Percentiles rank a stretch among this genome's conserved stretches.
These are phyloP conservation scores for Rhypophila decipiens DNA, from an alignment of 495 filamentous ascomycete species.

Conservation along the genomic window DNA sequence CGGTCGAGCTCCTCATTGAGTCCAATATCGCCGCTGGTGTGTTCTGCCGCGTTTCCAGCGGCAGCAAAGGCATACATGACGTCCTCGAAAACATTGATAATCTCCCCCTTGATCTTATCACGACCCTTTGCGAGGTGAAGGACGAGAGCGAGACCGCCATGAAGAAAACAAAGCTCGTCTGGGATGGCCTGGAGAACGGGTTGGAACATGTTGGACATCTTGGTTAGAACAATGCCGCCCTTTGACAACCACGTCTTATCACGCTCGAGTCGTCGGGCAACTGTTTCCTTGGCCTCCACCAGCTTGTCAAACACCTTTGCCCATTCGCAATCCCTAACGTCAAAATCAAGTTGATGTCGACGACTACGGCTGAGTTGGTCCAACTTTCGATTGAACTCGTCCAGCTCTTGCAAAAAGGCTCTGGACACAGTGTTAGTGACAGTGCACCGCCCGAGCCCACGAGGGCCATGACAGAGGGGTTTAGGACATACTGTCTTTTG, in stretches of 20 bases:
- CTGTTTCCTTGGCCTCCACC: background rate
- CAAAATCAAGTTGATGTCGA: slow-evolving; percentile 2
- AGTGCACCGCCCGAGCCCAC: no score
- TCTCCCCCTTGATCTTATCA: background rate
- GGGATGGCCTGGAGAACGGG: slow-evolving; percentile 7
- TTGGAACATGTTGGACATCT: slow-evolving; percentile 4
- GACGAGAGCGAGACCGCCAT: slow-evolving; percentile 7
- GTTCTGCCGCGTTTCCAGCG: slow-evolving; percentile 6
- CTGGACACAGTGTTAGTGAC: no score
- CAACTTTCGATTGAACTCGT: slow-evolving; percentile 1
- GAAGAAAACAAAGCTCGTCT: slow-evolving; percentile 3
- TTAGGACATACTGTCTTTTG: no score
- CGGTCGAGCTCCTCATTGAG: background rate
- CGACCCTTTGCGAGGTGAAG: slow-evolving; percentile 5
- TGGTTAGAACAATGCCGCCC: background rate
- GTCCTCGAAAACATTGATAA: slow-evolving; percentile 7
- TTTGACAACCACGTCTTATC: slow-evolving; percentile 1
- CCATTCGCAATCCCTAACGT: slow-evolving; percentile 2
- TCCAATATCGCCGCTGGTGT: background rate
- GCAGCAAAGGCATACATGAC: background rate
- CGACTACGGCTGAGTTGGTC: slow-evolving; percentile 6
- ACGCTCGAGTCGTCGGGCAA: slow-evolving; percentile 2
- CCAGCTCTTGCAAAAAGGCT: background rate
- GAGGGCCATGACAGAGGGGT: no score
- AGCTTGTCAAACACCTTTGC: slow-evolving; percentile 4